Evolutionary conservation across 257 asterid species (phyloP), one percentile per base, ranked within the genome.

Genomic region (Linaria vulgaris): DNA sequence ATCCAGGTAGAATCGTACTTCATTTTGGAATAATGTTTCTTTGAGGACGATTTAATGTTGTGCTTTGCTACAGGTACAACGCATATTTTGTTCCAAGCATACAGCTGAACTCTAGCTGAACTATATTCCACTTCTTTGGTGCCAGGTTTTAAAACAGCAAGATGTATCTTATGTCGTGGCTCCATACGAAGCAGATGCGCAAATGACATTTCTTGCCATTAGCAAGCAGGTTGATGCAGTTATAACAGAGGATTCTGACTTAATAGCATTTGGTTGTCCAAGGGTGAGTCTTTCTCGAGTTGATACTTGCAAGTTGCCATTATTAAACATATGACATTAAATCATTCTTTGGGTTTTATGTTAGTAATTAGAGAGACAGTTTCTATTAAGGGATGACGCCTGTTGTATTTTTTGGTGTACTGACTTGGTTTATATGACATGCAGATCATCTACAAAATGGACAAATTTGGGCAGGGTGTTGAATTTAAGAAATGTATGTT

Each of bases 101-200:
- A n/a, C n/a, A n/a, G n/a, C n/a, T n/a, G n/a, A n/a, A n/a, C n/a
- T n/a, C n/a, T n/a, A 27, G 34, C 6, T 3, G 6, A 54, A 53
- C 38, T 61, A 57, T 59, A 38, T 56, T 68, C 37, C 64, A 52
- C 37, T 76, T 67, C 51, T 48, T 16, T 63, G n/a, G 20, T 64
- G 43, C 54, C 87, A 92, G 99, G 92, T 81, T 61, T 76, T 92
- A 63, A 92, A 82, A 55, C 78, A 69, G 69, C 94, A 89, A 72
- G 82, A 81, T 6, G 84, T 92, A 43, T 68, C 82, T 54, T 92
- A 85, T 41, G 62, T 92, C 4, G 99, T 92, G 76, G 99, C 99
- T 59, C 99, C 99, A 16, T 89, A 89, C 56, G 99, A 92, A 85
- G 99, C 99, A 72, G 99, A 92, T 72, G 97, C 99, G 30, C 95